These are phyloP conservation scores for Kernera saxatilis DNA, from an alignment of 345 rosid species.

Conservation along the genomic window DNA sequence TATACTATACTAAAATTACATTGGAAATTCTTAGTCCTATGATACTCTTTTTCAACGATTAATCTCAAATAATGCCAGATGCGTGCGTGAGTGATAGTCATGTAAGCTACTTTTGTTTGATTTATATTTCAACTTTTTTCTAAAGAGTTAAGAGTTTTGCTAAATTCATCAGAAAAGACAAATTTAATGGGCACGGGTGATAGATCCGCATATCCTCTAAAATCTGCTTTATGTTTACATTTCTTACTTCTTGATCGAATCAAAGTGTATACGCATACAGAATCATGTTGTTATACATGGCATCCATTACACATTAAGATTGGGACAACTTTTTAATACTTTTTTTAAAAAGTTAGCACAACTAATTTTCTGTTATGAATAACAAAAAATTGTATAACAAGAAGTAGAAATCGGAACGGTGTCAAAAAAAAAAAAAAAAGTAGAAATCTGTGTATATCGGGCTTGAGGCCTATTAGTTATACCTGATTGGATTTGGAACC, in stretches of 20 bases:
- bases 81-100: neutral
- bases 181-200: neutral
- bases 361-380: neutral
- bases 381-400: too few relatives aligned
- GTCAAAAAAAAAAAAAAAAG: too few relatives aligned
- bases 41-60: neutral
- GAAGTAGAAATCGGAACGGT: too few relatives aligned
- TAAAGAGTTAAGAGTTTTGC: neutral
- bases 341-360: neutral
- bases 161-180: neutral
- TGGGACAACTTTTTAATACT: neutral
- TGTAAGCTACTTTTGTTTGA: neutral
- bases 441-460: neutral
- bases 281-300: slow-evolving; percentile 16
- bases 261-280: neutral
- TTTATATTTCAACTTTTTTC: neutral
- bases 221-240: slow-evolving; percentile 13
- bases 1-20: neutral
- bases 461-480: neutral
- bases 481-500: neutral
- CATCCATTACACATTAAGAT: slow-evolving; percentile 16
- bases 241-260: neutral
- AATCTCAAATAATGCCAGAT: neutral
- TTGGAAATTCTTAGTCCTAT: neutral
- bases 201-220: slow-evolving; percentile 21